Base-by-base conservation (phyloP, 495 filamentous ascomycete genomes). In the Trichoderma gamsii region DNA sequence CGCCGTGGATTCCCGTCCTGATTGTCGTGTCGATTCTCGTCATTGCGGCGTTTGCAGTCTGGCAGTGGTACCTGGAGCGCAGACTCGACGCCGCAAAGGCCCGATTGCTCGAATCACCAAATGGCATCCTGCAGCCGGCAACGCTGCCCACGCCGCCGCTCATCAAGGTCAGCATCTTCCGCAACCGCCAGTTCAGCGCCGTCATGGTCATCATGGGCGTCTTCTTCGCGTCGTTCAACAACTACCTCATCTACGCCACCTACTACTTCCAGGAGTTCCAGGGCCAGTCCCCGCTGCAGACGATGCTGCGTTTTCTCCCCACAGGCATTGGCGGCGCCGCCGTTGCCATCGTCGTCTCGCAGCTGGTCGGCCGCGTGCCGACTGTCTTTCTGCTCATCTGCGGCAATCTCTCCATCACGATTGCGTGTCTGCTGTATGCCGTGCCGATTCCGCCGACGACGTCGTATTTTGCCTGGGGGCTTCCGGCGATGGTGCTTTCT, bases 211-310 rank as follows among this genome's bases (percentile, higher is more conserved):
- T 85, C 69, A 86, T 87, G 79, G 78, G 76, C 13, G 71, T 88
- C 11, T 87, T 88, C 77, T 88, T 87, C 70, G 79, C 80, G 46
- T 75, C 76, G 38, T 89, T 88, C 77, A 87, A 84, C 73, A 84
- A 85, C 66, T 86, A 78, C 66, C 71, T 88, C 29, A 76, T 89
- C 41, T 88, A 82, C 71, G 80, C 85, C 8, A 89, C 87, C 11
- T 88, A 86, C 71, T 86, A 85, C 73, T 88, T 81, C 72, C 87
- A 89, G 75, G 79, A 85, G 69, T 88, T 84, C 70, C 84, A 84
- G 70, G 83, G 79, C 0, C 79, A 84, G 9, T 75, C 73, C 2
- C 72, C 84, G 0, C 75, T 88, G 38, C 79, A 87, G 70, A 88
- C 86, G 0, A 87, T 85, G 0, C 73, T 88, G 12, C 82, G 85